These are phyloP conservation scores for Cyberlindnera japonica DNA, from an alignment of 805 yeast species.

Conservation along the genomic window DNA sequence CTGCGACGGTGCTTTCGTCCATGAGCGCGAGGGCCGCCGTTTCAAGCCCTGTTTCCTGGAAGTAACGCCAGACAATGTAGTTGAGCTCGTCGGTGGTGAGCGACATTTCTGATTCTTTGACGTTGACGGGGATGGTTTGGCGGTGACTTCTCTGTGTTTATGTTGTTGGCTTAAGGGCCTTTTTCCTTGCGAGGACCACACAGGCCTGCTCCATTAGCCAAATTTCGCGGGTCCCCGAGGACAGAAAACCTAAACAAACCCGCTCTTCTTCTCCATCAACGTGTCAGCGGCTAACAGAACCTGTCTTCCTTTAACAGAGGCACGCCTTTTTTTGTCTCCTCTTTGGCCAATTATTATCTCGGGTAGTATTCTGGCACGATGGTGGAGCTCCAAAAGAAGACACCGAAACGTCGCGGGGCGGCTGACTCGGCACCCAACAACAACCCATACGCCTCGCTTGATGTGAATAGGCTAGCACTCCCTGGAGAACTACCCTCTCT, in stretches of 20 bases:
- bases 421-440: neutral
- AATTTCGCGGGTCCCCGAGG: neutral
- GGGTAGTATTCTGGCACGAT: neutral
- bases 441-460: constrained; percentile 19
- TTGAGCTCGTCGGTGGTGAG: constrained; percentile 80
- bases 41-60: constrained; percentile 79
- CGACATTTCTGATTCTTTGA: constrained; percentile 49
- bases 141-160: neutral
- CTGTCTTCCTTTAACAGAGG: too few species aligned
- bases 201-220: too few species aligned
- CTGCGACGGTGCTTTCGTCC: constrained; percentile 62
- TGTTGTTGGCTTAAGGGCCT: too few species aligned
- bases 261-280: too few species aligned
- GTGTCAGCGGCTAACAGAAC: too few species aligned
- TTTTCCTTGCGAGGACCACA: too few species aligned
- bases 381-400: constrained; percentile 5
- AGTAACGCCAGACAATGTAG: constrained; percentile 88
- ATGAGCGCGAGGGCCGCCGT: constrained; percentile 77
- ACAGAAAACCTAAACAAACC: neutral
- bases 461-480: constrained; percentile 8
- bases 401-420: constrained; percentile 3
- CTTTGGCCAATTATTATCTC: too few species aligned
- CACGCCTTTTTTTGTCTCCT: too few species aligned
- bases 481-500: constrained; percentile 30
- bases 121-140: too few species aligned